Percentiles rank a stretch among this genome's conserved stretches.
Conservation (phyloP, 2,329 filamentous ascomycete species). For the Verticillium tricorpus region DNA sequence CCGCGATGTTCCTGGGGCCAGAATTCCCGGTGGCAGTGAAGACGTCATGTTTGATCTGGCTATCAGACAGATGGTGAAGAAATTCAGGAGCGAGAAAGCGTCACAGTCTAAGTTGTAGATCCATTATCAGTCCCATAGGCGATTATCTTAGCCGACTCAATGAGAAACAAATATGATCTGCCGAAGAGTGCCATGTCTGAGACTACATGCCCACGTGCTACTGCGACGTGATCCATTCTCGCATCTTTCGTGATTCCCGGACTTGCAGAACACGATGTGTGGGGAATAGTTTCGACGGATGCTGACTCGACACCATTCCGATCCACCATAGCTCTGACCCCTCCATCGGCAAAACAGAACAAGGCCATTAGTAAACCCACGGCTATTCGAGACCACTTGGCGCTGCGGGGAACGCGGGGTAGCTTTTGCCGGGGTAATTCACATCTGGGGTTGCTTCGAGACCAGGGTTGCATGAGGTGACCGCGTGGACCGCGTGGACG, state of each 20-base stretch:
- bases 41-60: conserved; percentile 18
- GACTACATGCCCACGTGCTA: too few species aligned
- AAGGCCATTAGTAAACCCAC: background rate
- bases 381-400: background rate
- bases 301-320: background rate
- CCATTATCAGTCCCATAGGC: background rate
- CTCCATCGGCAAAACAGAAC: background rate
- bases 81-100: conserved; percentile 5
- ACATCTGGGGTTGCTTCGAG: background rate
- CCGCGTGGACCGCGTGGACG: background rate
- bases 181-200: too few species aligned
- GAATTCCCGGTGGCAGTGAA: conserved; percentile 17
- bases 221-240: too few species aligned
- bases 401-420: conserved; percentile 2
- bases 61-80: conserved; percentile 17
- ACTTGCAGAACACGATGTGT: background rate
- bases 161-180: too few species aligned
- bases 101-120: background rate
- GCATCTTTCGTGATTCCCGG: too few species aligned
- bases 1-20: conserved; percentile 21
- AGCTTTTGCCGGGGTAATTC: background rate
- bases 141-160: too few species aligned
- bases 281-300: too few species aligned
- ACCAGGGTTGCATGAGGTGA: background rate
- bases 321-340: background rate